These are phyloP conservation scores for Trichoderma sp. DNA, from an alignment of 2,329 filamentous ascomycete species.

Conservation along the genomic window DNA sequence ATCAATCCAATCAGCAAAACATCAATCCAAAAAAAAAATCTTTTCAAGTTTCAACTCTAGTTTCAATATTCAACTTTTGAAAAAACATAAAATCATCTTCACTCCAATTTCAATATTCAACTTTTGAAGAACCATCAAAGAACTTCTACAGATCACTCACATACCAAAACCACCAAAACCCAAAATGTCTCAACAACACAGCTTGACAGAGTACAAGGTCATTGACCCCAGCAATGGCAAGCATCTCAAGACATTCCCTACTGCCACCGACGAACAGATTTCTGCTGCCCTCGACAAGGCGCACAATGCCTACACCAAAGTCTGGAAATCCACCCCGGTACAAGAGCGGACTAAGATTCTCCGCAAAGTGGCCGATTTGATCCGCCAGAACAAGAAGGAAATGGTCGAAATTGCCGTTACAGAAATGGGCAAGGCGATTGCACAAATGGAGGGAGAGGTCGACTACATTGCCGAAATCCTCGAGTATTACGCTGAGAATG, in stretches of 20 bases:
- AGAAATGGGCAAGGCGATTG: conserved; percentile 12
- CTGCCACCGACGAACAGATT: neutral
- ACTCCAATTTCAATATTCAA: neutral
- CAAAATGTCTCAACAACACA: neutral
- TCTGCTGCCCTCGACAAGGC: conserved; percentile 7
- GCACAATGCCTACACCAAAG: neutral
- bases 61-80: neutral
- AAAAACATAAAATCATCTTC: neutral
- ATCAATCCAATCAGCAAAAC: neutral
- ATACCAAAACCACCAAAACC: neutral
- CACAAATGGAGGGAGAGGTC: neutral
- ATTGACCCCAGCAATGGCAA: conserved; percentile 3
- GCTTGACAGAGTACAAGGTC: neutral
- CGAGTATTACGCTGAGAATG: conserved; percentile 6
- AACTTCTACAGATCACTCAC: neutral
- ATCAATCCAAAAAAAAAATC: neutral
- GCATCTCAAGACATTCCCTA: neutral
- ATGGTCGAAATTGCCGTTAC: neutral
- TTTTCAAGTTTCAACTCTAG: neutral
- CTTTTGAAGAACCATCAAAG: neutral
- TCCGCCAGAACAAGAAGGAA: conserved; percentile 6
- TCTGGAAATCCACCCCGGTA: neutral
- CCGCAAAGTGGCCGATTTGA: neutral
- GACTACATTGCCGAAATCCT: neutral
- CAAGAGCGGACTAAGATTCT: neutral